Evolutionary conservation across 192 early-diverging fungal genomes (phyloP).

Genomic region (Paraglomus brasilianum): DNA sequence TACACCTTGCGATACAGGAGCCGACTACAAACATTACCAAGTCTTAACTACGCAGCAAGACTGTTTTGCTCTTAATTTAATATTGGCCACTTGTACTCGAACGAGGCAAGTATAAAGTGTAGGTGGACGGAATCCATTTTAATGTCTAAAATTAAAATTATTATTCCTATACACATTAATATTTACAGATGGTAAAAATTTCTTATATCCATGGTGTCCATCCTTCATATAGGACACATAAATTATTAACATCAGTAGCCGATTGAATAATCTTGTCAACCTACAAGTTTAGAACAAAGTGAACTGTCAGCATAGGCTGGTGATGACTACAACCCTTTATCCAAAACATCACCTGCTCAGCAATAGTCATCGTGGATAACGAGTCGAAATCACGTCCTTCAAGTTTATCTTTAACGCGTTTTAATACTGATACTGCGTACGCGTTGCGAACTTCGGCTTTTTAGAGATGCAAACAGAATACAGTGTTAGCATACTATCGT

Average conservation of each 20-base stretch:
- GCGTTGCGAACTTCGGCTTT: conserved; percentile 51
- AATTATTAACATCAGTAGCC: conserved; percentile 64
- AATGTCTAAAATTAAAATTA: no score
- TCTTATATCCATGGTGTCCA: conserved; percentile 85
- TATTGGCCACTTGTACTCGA: no score
- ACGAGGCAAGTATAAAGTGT: no score
- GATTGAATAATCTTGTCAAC: conserved; percentile 63
- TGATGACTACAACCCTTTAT: not conserved
- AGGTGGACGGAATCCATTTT: no score
- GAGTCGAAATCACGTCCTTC: conserved; percentile 61
- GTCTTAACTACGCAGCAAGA: no score
- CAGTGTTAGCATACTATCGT: not conserved
- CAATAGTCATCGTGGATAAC: conserved; percentile 50
- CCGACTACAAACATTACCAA: no score
- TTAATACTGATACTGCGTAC: conserved; percentile 63
- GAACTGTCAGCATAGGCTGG: no score
- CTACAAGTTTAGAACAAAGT: conserved; percentile 29
- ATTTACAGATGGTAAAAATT: no score
- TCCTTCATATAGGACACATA: conserved; percentile 84
- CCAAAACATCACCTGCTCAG: conserved; percentile 55
- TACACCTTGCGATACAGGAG: no score
- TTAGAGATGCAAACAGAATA: conserved; percentile 21
- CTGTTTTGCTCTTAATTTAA: no score
- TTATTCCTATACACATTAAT: no score
- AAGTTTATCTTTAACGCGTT: conserved; percentile 61